phyloP scores from a whole-genome alignment of 1,284 basidiomycete species.

The Phenoliferia sp. region DNA sequence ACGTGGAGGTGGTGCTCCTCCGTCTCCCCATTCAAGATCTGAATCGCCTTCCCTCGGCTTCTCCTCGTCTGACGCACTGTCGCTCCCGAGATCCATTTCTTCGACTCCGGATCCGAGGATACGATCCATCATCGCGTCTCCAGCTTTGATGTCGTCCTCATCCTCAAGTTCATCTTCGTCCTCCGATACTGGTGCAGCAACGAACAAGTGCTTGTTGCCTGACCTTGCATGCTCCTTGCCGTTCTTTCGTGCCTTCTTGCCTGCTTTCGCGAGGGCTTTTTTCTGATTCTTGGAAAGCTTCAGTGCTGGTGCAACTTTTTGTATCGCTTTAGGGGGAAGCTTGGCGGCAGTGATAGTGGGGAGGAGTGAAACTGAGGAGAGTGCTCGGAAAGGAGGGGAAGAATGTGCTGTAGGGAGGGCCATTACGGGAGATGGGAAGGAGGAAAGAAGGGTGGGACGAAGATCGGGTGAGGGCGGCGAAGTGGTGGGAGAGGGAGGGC shows the following conservation, averaged over 20 bases:
- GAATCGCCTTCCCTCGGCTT: constrained; percentile 21
- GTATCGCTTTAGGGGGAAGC: neutral
- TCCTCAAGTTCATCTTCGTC: constrained; percentile 3
- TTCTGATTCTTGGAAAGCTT: constrained; percentile 17
- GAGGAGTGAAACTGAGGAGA: neutral
- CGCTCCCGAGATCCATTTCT: constrained; percentile 7
- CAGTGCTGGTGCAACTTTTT: neutral
- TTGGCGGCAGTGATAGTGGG: neutral
- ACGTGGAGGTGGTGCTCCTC: constrained; percentile 5
- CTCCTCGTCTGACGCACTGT: constrained; percentile 5
- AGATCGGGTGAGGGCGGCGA: neutral
- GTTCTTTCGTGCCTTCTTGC: constrained; percentile 17
- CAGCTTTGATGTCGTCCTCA: constrained; percentile 3
- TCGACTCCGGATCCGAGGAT: constrained; percentile 7
- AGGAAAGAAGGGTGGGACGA: neutral
- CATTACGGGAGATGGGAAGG: neutral
- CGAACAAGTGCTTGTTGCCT: constrained; percentile 14
- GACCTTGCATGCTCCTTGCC: constrained; percentile 17
- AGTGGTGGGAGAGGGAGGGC: neutral
- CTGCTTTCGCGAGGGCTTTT: constrained; percentile 10
- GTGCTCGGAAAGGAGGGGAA: neutral
- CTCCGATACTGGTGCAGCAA: constrained; percentile 1
- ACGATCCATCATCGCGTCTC: constrained; percentile 12
- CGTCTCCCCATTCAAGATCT: constrained; percentile 29
- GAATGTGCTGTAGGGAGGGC: neutral